phyloP scores from a whole-genome alignment of 1,139 yeast genomes.

The Arxiozyma slooffiae region DNA sequence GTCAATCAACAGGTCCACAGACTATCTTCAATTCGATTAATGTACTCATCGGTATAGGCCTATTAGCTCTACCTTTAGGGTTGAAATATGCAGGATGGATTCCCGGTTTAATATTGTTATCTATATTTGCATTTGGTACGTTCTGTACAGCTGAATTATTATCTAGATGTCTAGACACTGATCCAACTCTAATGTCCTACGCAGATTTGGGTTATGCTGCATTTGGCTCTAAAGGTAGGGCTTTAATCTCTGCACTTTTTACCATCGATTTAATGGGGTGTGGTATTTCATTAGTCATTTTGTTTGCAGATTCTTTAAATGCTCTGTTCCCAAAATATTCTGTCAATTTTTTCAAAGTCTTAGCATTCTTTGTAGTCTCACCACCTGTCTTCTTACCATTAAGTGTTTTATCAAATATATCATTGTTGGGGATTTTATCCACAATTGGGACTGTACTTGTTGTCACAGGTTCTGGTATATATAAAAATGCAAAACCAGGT shows the following conservation, averaged over 20 bases:
- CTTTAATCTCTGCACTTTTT: slow-evolving; percentile 60
- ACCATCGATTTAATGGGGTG: slow-evolving; percentile 73
- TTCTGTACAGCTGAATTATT: slow-evolving; percentile 58
- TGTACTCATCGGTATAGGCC: slow-evolving; percentile 76
- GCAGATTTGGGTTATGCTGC: slow-evolving; percentile 81
- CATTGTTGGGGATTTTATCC: slow-evolving; percentile 63
- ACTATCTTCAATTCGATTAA: slow-evolving; percentile 83
- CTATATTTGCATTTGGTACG: slow-evolving; percentile 53
- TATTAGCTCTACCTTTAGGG: slow-evolving; percentile 76
- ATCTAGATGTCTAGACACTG: slow-evolving; percentile 61
- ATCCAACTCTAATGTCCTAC: slow-evolving; percentile 70
- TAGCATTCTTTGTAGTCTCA: slow-evolving; percentile 51
- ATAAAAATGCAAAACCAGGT: slow-evolving; percentile 50
- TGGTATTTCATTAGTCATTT: slow-evolving; percentile 60
- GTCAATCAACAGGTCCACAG: slow-evolving; percentile 81
- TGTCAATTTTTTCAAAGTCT: slow-evolving; percentile 44
- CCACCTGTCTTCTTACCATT: slow-evolving; percentile 62
- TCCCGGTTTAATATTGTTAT: slow-evolving; percentile 46
- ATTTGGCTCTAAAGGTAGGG: slow-evolving; percentile 50
- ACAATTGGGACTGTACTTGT: slow-evolving; percentile 54
- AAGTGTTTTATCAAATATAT: slow-evolving; percentile 57
- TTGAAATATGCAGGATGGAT: slow-evolving; percentile 74
- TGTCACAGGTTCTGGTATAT: slow-evolving; percentile 54
- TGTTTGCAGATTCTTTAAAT: slow-evolving; percentile 76
- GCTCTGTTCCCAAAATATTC: slow-evolving; percentile 51